Base-by-base conservation (phyloP, 2,329 filamentous ascomycete species). In the Microdochium trichocladiopsis region DNA sequence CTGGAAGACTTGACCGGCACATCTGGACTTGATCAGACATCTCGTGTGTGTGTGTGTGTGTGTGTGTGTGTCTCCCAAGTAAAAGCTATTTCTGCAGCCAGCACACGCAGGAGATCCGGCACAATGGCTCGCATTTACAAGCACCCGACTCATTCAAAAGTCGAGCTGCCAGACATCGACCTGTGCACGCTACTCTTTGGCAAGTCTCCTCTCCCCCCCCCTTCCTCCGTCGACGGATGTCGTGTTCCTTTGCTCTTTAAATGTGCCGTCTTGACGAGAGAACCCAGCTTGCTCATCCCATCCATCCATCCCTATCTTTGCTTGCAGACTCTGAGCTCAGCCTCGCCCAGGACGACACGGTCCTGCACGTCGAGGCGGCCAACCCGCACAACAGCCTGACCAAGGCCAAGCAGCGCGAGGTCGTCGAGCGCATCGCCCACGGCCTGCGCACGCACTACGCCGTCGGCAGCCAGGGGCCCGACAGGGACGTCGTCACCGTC, bases 401-500 rank as follows among this genome's bases (percentile, higher is more conserved):
- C 36, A 76, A 73, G 56, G 61, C 70, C 4, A 63, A 71, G 31
- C 67, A 72, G 3, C 69, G 70, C 10, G 58, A 61, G 10, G 64
- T 76, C 18, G 72, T 69, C 12, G 67, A 75, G 54, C 66, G 70
- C 4, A 71, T 76, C 24, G 74, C 74, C 8, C 68, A 75, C 51
- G 68, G 72, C n/a, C 66, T 80, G 2, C 71, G 75, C 47, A 72
- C 72, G 14, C 74, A 28, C 22, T 84, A 78, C 55, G 72, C 70
- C 14, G 74, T 85, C 47, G 81, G 82, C 12, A 62, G 61, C 2
- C 52, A 69, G 12, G 78, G 79, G 0, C 68, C 73, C 0, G 72
- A 68, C 33, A 71, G 72, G 50, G 77, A 83, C 56, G 74, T 83
- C 4, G 76, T 83, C 14, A 75, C 82, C 3, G 72, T 76, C 18